phyloP scores from a whole-genome alignment of 2,329 filamentous ascomycete species.

The Colletotrichum brevisporum region DNA sequence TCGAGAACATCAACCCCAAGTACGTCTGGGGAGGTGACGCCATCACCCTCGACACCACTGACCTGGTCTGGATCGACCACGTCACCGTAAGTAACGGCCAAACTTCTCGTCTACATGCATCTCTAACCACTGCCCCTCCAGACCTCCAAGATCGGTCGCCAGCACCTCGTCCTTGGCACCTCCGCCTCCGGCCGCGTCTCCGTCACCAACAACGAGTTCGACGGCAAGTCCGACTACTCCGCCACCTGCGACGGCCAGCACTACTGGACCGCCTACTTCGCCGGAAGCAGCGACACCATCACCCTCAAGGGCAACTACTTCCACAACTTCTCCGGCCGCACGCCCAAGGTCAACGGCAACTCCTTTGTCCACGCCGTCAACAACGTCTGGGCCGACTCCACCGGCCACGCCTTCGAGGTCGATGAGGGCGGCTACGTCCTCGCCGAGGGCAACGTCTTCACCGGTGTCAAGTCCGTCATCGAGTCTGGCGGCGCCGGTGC shows the following conservation, averaged over 20 bases:
- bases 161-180: constrained; percentile 72
- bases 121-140: background rate
- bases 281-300: constrained; percentile 68
- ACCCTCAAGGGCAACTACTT: constrained; percentile 74
- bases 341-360: constrained; percentile 70
- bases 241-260: constrained; percentile 71
- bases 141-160: constrained; percentile 70
- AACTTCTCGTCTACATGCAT: background rate
- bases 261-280: constrained; percentile 73
- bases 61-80: constrained; percentile 66
- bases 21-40: constrained; percentile 74
- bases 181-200: constrained; percentile 67
- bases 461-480: constrained; percentile 62
- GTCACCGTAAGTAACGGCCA: constrained; percentile 52
- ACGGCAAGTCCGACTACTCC: constrained; percentile 67
- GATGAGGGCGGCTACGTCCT: constrained; percentile 57
- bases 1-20: constrained; percentile 56
- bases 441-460: constrained; percentile 72
- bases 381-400: constrained; percentile 72
- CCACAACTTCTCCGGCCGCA: constrained; percentile 70
- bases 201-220: constrained; percentile 72
- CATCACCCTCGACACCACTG: constrained; percentile 64
- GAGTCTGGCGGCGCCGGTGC: constrained; percentile 44
- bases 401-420: constrained; percentile 70
- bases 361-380: constrained; percentile 72